Evolutionary conservation across 2,329 filamentous ascomycete genomes (phyloP), one percentile per base, ranked within the genome.

Genomic region (Colletotrichum noveboracense): DNA sequence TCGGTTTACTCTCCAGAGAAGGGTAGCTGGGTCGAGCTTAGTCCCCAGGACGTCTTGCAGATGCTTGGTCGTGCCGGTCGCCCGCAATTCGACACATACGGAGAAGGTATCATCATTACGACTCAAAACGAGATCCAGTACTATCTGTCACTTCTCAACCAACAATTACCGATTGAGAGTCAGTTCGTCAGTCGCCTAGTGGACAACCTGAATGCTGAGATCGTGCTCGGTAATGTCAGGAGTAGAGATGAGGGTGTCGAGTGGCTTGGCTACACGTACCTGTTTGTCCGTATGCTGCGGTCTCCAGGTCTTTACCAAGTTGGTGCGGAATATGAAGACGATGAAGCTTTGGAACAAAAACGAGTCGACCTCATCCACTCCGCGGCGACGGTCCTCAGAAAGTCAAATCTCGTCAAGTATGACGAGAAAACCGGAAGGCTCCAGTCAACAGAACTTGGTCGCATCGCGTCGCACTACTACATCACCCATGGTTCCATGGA

Each of bases 1-100:
- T 96, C 98, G 82, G 94, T 99, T 24, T 99, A 99, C 86, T 98
- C 97, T 0, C 97, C 97, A 0, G 97, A 99, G 83, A 98, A 98
- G 87, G 97, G 97, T 87, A 97, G 95, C 84, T 99, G 97, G 96
- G 96, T 99, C 24, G 97, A 99, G 83, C 87, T 99, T 70, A 98
- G 96, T 81, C 97, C 97, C 14, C 97, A 99, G 83, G 97, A 99
- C 86, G 96, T 99, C 43, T 89, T 99, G 66, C 97, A 99, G 84
- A 99, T 99, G 97, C 92, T 99, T 81, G 97, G 97, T 82, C 96
- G 97, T 89, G 97, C 97, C 70, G 97, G 97, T 83, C 93, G 97
- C 79, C 97, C 97, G 32, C 97, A 99, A 82, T 99, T 95, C 82
- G 97, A 99, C 83, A 98, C 96, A 0, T 99, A 98, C 81, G 97